These are phyloP conservation scores for Sisymbrium irio DNA, from an alignment of 345 rosid genomes.

Conservation along the genomic window DNA sequence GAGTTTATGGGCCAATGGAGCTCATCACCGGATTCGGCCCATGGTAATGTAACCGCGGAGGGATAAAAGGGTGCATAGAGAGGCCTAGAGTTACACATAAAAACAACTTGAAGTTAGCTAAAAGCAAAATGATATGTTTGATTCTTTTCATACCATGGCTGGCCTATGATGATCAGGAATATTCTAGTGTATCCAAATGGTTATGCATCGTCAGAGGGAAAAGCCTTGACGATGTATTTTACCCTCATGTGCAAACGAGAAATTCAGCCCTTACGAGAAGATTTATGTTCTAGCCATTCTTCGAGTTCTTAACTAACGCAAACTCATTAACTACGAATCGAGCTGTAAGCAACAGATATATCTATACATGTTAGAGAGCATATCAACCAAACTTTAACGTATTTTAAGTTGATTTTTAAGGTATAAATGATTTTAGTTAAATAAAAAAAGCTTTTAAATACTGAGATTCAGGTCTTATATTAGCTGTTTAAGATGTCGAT, in stretches of 20 bases:
- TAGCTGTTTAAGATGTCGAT: too few species aligned
- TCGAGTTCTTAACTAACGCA: background rate
- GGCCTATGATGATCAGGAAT: constrained; percentile 1
- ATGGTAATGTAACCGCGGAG: constrained; percentile 63
- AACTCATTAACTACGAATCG: background rate
- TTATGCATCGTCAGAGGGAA: background rate
- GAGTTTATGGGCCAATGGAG: constrained; percentile 78
- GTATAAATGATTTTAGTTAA: too few species aligned
- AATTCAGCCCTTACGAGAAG: background rate
- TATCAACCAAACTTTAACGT: too few species aligned
- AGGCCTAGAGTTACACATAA: constrained; percentile 82
- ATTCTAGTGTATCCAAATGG: constrained; percentile 12
- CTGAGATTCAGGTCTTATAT: too few species aligned
- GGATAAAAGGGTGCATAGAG: constrained; percentile 92
- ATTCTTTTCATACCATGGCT: background rate
- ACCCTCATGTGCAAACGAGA: background rate
- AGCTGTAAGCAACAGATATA: background rate
- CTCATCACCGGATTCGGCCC: constrained; percentile 59
- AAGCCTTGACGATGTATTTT: constrained; percentile 8
- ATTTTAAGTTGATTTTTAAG: too few species aligned
- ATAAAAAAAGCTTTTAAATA: too few species aligned
- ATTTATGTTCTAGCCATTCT: constrained; percentile 1
- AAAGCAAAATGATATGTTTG: constrained; percentile 5
- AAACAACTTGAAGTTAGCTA: constrained; percentile 55
- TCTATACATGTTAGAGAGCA: too few species aligned